Base-by-base conservation (phyloP, 768 basidiomycete genomes). In the Daedaleopsis nitida region DNA sequence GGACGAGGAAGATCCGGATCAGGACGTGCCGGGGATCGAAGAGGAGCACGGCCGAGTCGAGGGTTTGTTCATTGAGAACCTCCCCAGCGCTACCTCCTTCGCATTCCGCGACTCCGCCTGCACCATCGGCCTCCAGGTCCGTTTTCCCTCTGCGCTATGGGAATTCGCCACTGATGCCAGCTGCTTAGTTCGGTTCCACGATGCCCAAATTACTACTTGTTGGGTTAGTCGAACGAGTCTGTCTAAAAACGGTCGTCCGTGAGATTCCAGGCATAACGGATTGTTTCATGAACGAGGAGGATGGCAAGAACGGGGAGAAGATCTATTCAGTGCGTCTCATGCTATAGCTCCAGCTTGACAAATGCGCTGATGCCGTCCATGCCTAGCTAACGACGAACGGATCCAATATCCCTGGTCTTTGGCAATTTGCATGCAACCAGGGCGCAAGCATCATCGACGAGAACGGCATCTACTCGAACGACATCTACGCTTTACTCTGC, bases 141-240 rank as follows among this genome's bases (percentile, higher is more conserved):
- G 88, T 74, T 23, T 52, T 56, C 21, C 55, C 2, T 21, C n/a
- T 58, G 39, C 14, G 8, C 10, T 27, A 17, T 53, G 27, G 43
- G 48, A 38, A 45, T 24, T 48, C 45, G 57, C 43, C 35, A 50
- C 49, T 58, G 45, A 60, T 61, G 45, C 24, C 21, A 38, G 2
- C 11, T 52, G 3, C 47, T 52, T 53, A 98, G 94, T 96, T 98
- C 77, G 79, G 83, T 12, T 84, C 90, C 47, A 86, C 92, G 68
- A 88, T 94, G 72, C 95, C 95, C 12, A 98, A 98, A 75, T 81
- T 99, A 37, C 80, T 99, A 21, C 82, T 99, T 45, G 94, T 98
- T 51, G 96, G 95, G 50, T 86, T 99, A 63, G 83, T 98, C 58
- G 97, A 98, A 73, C 83, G 88, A 56, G 85, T 88, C 12, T 98